Conservation (phyloP, 768 basidiomycete genomes). For the Leccinellum luteum region DNA sequence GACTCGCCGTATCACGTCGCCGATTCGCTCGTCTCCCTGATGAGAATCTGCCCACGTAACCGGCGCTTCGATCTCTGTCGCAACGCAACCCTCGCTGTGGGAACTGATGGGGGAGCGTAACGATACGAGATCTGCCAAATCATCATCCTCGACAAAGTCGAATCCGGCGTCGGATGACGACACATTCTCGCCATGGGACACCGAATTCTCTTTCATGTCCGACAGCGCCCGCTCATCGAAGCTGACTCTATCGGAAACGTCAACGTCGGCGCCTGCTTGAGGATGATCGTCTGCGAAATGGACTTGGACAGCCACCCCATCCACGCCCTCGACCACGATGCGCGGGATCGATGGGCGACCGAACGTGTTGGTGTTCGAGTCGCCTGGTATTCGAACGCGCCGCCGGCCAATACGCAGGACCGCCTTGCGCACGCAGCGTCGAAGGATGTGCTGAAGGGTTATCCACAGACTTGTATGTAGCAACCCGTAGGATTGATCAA, state of each 20-base stretch:
- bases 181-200: not conserved
- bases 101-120: not conserved
- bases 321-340: slow-evolving; percentile 14
- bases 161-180: not conserved
- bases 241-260: not conserved
- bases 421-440: not conserved
- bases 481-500: not conserved
- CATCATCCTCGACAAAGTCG: not conserved
- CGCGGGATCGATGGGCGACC: slow-evolving; percentile 5
- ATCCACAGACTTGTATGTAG: slow-evolving; percentile 7
- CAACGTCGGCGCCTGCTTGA: not conserved
- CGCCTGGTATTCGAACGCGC: not conserved
- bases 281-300: slow-evolving; percentile 3
- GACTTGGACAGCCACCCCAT: slow-evolving; percentile 14
- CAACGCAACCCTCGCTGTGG: not conserved
- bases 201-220: not conserved
- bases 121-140: not conserved
- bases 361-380: not conserved
- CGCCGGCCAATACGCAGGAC: not conserved
- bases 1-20: not conserved
- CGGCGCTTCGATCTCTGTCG: not conserved
- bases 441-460: slow-evolving; percentile 5
- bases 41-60: not conserved
- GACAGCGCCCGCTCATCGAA: not conserved
- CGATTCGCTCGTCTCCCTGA: not conserved